These are phyloP conservation scores for Trametes cingulata DNA, from an alignment of 768 basidiomycete genomes.

Conservation along the genomic window DNA sequence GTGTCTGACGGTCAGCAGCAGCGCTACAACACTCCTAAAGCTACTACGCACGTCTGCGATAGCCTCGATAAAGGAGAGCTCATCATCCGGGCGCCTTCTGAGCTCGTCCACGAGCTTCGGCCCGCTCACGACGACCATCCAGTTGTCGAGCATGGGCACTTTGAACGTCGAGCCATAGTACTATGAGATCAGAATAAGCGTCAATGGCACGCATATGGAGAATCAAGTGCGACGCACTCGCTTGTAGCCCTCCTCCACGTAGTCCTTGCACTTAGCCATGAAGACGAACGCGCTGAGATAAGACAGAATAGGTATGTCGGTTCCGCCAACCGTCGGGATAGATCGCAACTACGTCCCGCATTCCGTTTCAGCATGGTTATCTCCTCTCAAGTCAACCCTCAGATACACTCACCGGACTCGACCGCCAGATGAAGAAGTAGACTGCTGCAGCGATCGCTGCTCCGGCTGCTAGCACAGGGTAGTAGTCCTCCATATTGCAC, in stretches of 20 bases:
- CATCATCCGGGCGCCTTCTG: slow-evolving; percentile 45
- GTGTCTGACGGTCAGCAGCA: neutral
- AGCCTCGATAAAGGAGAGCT: slow-evolving; percentile 45
- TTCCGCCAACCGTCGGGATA: neutral
- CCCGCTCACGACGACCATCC: slow-evolving; percentile 49
- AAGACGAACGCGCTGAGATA: neutral
- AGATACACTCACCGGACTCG: neutral
- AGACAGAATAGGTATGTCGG: neutral
- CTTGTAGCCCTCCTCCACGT: neutral
- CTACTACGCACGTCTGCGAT: slow-evolving; percentile 38
- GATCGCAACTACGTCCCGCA: neutral
- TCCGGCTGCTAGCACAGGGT: too few relatives aligned
- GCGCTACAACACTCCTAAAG: neutral
- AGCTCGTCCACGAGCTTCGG: slow-evolving; percentile 50
- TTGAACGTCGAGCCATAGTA: slow-evolving; percentile 38
- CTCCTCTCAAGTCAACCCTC: too few relatives aligned
- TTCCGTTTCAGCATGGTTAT: too few relatives aligned
- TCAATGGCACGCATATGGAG: neutral
- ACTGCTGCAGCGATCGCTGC: too few relatives aligned
- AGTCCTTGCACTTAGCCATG: neutral
- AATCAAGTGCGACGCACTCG: neutral
- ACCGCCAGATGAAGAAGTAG: too few relatives aligned
- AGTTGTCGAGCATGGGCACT: slow-evolving; percentile 45
- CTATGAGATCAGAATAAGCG: slow-evolving; percentile 4
- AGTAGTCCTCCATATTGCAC: too few relatives aligned